Percentiles rank a stretch among this genome's conserved stretches.
Conservation (phyloP, 2,329 filamentous ascomycete genomes). For the Parastagonospora avenae region DNA sequence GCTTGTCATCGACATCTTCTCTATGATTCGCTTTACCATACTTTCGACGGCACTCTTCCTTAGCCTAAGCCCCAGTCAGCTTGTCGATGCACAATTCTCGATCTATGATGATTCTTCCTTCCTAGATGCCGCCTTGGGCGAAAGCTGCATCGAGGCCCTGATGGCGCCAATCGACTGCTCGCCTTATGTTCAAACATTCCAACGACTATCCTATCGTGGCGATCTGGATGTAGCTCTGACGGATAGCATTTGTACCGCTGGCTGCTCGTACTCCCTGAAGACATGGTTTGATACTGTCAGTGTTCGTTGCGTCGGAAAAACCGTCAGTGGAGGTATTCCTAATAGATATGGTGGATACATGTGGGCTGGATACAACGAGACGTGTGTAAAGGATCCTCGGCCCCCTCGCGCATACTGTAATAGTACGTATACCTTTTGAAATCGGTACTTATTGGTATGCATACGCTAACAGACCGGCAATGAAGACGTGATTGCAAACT, state of each 20-base stretch:
- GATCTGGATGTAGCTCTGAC: conserved; percentile 5
- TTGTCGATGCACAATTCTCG: conserved; percentile 4
- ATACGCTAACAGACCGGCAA: too few relatives aligned
- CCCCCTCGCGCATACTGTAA: conserved; percentile 9
- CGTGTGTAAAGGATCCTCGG: conserved; percentile 6
- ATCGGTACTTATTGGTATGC: too few relatives aligned
- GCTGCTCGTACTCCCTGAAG: conserved; percentile 3
- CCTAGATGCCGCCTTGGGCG: not conserved
- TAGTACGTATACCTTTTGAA: not conserved
- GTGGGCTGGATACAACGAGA: conserved; percentile 11
- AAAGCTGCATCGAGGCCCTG: conserved; percentile 1
- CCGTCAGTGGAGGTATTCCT: conserved; percentile 4
- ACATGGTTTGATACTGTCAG: conserved; percentile 8
- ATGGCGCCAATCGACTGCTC: conserved; percentile 1
- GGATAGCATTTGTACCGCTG: conserved; percentile 3
- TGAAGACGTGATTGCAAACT: not conserved
- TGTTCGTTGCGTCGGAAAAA: conserved; percentile 3
- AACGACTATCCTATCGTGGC: conserved; percentile 3
- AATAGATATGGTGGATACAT: conserved; percentile 10
- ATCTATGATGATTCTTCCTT: not conserved
- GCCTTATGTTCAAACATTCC: conserved; percentile 3
- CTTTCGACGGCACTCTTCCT: too few relatives aligned
- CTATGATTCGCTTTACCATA: too few relatives aligned
- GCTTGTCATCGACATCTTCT: too few relatives aligned
- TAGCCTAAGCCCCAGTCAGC: too few relatives aligned